Base-by-base conservation (phyloP, 148 eudicot genomes). In the Camellia japonica region DNA sequence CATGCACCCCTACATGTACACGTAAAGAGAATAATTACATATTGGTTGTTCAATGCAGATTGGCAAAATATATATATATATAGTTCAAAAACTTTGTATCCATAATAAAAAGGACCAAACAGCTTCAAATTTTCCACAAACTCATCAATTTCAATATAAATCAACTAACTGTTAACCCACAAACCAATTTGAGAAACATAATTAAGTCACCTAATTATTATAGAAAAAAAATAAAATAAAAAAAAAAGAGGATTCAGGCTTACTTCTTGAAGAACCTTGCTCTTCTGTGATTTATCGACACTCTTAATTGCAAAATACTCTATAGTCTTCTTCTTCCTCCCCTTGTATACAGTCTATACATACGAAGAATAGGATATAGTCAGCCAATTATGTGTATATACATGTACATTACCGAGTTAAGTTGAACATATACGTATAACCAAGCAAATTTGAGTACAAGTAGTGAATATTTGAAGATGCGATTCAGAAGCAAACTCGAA, bases 231-330 rank as follows among this genome's bases (percentile, higher is more conserved):
- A 23, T 23, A 74, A 41, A 43, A 52, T 54, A 52, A 23, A 54
- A 20, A 3, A 5, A 38, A 56, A 30, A 41, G 42, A 11, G 43
- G 10, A 19, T 61, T 23, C 12, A 54, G 81, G 77, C 95, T 83
- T 87, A 96, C 99, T 91, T 96, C 98, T 63, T 96, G 99, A 74
- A 92, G 94, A 92, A 96, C 90, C 82, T 93, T 96, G 89, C 78
- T 91, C 88, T 87, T 86, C 46, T 93, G 97, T 8, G 93, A 86
- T 81, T 96, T 96, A 65, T 96, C 98, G 0, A 96, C 95, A 55
- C 99, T 92, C 84, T 96, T 96, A 44, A 93, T 82, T 0, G 97
- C 99, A 68, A 85, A 91, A 84, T 96, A 96, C 88, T 96, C 95
- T 8, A 96, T 90, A 1, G 97, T 87, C 83, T 93, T 90, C 95